Percentiles rank a stretch among this genome's conserved stretches.
phyloP scores from a whole-genome alignment of 306 rosid species.

The Glycine latifolia region DNA sequence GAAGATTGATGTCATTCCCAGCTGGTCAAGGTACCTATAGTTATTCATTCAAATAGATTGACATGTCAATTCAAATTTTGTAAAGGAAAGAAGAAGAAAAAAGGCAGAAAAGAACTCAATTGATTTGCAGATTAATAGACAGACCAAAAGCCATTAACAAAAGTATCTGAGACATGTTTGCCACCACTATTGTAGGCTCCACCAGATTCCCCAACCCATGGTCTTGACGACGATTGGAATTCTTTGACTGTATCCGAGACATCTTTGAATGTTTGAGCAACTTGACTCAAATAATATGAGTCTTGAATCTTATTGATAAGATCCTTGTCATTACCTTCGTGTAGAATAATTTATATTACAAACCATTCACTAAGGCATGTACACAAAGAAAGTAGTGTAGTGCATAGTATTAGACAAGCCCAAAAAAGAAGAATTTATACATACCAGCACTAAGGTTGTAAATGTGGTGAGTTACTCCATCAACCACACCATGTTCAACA shows the following conservation, averaged over 20 bases:
- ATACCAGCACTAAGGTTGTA: slow-evolving; percentile 82
- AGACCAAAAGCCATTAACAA: slow-evolving; percentile 72
- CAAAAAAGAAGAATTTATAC: not conserved
- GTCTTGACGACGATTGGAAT: slow-evolving; percentile 49
- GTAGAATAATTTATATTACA: no score
- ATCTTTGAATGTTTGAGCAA: slow-evolving; percentile 57
- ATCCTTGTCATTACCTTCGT: slow-evolving; percentile 59
- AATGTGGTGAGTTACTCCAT: slow-evolving; percentile 70
- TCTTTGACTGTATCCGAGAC: slow-evolving; percentile 34
- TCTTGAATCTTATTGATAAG: slow-evolving; percentile 63
- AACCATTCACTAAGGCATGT: not conserved
- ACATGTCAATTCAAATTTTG: not conserved
- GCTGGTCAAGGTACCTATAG: slow-evolving; percentile 70
- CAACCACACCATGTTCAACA: slow-evolving; percentile 57
- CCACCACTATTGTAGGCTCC: slow-evolving; percentile 87
- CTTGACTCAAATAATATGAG: slow-evolving; percentile 56
- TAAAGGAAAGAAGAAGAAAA: not conserved
- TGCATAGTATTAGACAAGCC: not conserved
- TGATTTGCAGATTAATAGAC: not conserved
- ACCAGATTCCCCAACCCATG: slow-evolving; percentile 84
- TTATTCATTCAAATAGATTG: slow-evolving; percentile 1
- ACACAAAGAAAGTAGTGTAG: not conserved
- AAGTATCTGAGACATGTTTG: slow-evolving; percentile 64
- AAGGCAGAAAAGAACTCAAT: not conserved
- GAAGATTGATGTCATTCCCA: slow-evolving; percentile 70